Evolutionary conservation across 768 basidiomycete genomes (phyloP), one percentile per base, ranked within the genome.

Genomic region (Thelephora aurantiotincta): DNA sequence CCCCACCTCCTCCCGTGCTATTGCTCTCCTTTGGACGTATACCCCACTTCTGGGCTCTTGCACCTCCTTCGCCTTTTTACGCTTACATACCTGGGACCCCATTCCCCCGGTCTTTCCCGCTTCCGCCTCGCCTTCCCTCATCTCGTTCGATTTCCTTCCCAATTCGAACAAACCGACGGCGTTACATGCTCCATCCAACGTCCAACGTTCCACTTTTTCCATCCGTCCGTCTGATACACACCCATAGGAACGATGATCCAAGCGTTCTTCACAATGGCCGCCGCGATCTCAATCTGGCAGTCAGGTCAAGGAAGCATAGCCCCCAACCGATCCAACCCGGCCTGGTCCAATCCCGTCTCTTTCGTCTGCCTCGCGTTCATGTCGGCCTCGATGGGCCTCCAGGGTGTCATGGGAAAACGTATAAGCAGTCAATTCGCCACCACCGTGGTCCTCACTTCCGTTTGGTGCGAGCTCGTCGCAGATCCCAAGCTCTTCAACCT

Each of bases 401-500:
- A 93, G 62, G 89, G 89, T 16, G 85, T 91, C 59, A 69, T 85
- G 64, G 87, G 80, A 45, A 91, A 91, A 65, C 67, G 84, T 33
- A 59, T 87, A 52, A 82, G 82, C 56, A 82, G 81, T 7, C 81
- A 86, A 59, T 90, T 83, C 58, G 78, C 80, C 13, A 83, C 81
- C 0, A 83, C 59, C 78, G 85, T 89, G 52, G 85, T 90, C 38
- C 69, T 92, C 9, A 92, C 89, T 13, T 86, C 84, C 14, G 74
- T 89, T 48, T 92, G 87, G 87, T 86, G 88, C 54, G 89, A 92
- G 55, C 74, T 92, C 43, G 73, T 85, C 72, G 79, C 80, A 44
- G 86, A 89, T 60, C 88, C 88, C 0, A 63, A 74, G 43, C 73
- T 93, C 18, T 82, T 91, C 69, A 56, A 69, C 20, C 48, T 74